These are phyloP conservation scores for Tuber borchii DNA, from an alignment of 495 filamentous ascomycete species.

Conservation along the genomic window DNA sequence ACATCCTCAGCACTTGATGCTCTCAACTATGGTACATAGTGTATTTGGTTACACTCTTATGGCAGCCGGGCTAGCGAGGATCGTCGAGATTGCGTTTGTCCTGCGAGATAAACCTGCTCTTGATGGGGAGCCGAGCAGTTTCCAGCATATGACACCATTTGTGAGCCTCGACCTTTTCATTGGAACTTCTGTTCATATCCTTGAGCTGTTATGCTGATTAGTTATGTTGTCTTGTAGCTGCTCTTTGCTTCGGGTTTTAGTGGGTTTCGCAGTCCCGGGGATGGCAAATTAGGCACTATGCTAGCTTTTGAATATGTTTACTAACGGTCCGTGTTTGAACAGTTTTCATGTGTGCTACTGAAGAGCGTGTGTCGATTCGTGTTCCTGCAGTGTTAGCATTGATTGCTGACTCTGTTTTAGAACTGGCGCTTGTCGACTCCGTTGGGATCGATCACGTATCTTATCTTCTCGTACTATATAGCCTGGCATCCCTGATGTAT, in stretches of 20 bases:
- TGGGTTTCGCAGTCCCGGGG: neutral
- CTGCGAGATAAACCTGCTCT: constrained; percentile 61
- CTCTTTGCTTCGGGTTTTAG: constrained; percentile 85
- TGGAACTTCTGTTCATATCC: constrained; percentile 10
- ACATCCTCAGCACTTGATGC: constrained; percentile 71
- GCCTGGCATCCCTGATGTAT: constrained; percentile 81
- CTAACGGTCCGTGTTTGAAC: neutral
- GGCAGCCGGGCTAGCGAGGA: constrained; percentile 72
- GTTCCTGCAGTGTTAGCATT: neutral
- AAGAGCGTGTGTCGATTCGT: constrained; percentile 54
- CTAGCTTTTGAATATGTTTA: neutral
- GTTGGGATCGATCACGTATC: constrained; percentile 79
- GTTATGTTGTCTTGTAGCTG: constrained; percentile 51
- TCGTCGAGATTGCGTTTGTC: constrained; percentile 88
- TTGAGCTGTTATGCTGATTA: constrained; percentile 10
- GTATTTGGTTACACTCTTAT: constrained; percentile 94
- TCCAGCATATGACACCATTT: constrained; percentile 86
- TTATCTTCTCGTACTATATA: constrained; percentile 85
- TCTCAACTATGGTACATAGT: constrained; percentile 85
- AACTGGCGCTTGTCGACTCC: constrained; percentile 68
- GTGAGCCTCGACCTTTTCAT: constrained; percentile 52
- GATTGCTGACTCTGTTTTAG: constrained; percentile 6
- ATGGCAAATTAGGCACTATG: neutral
- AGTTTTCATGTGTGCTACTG: constrained; percentile 91
- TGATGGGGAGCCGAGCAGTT: constrained; percentile 67